phyloP scores from a whole-genome alignment of 192 early-diverging fungal genomes.

The Paraglomus brasilianum region DNA sequence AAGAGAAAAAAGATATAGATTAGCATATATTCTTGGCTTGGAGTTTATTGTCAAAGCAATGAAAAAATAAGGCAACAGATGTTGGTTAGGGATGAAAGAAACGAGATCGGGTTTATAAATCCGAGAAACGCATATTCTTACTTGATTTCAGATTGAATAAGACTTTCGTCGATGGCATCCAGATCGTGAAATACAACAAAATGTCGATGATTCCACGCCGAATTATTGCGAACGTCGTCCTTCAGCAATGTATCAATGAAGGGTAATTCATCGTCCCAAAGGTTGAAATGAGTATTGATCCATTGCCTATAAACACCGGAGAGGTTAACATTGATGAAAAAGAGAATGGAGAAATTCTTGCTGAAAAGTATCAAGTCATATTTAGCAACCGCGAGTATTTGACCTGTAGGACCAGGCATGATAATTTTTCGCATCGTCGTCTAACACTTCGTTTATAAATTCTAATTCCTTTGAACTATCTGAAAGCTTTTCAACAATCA shows the following conservation, averaged over 20 bases:
- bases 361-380: constrained; percentile 8
- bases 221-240: constrained; percentile 93
- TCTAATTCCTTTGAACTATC: constrained; percentile 62
- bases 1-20: not conserved
- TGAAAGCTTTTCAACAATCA: constrained; percentile 59
- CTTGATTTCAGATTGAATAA: constrained; percentile 62
- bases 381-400: not conserved
- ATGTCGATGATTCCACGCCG: constrained; percentile 97
- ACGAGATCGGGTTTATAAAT: not conserved
- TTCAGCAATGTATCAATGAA: constrained; percentile 73
- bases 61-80: not conserved
- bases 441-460: constrained; percentile 70
- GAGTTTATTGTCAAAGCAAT: not conserved
- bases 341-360: not conserved
- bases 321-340: not conserved
- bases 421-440: constrained; percentile 93
- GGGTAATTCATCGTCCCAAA: constrained; percentile 77
- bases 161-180: constrained; percentile 38
- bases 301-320: constrained; percentile 67
- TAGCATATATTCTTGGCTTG: constrained; percentile 16
- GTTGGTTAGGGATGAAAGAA: too few species aligned
- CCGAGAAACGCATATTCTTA: constrained; percentile 43
- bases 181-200: constrained; percentile 62
- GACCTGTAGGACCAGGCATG: constrained; percentile 95
- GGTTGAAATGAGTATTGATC: constrained; percentile 70